Percentiles rank a stretch among this genome's conserved stretches.
phyloP scores from a whole-genome alignment of 202 grass and related monocot species.

The Eragrostis tef region DNA sequence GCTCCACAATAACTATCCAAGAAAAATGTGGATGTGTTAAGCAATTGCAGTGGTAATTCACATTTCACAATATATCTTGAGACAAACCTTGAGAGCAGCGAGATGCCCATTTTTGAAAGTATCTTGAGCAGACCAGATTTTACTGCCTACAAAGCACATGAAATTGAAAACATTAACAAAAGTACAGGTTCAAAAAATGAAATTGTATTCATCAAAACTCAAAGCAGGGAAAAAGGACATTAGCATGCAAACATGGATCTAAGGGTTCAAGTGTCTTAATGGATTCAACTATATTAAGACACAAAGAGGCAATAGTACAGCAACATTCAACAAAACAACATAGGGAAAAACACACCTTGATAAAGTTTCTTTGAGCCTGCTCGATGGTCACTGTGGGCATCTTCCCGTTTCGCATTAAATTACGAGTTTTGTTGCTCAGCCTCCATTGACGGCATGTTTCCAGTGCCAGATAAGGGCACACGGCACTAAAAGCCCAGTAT shows the following conservation, averaged over 20 bases:
- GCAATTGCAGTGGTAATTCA: conserved; percentile 44
- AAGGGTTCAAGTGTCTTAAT: conserved; percentile 30
- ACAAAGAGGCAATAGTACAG: background rate
- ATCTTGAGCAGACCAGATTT: conserved; percentile 97
- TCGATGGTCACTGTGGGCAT: conserved; percentile 99
- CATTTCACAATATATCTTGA: conserved; percentile 28
- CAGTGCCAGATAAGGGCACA: conserved; percentile 96
- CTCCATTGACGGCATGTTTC: conserved; percentile 98
- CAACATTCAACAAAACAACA: conserved; percentile 35
- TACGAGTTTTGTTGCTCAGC: conserved; percentile 95
- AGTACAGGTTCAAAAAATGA: conserved; percentile 26
- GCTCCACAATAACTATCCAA: conserved; percentile 92
- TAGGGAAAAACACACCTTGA: conserved; percentile 69
- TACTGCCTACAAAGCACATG: conserved; percentile 77
- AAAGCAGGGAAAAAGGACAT: background rate
- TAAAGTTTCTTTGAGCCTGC: conserved; percentile 99
- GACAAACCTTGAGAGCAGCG: conserved; percentile 96
- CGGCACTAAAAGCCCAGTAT: conserved; percentile 60
- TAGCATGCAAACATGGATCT: conserved; percentile 24
- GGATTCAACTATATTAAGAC: conserved; percentile 25
- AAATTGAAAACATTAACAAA: conserved; percentile 43
- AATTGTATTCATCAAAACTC: conserved; percentile 19
- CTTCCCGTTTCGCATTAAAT: conserved; percentile 97
- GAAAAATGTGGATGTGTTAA: conserved; percentile 46
- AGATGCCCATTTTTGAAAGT: conserved; percentile 99